Evolutionary conservation across 768 basidiomycete genomes (phyloP).

Genomic region (Tulasnella calospora): DNA sequence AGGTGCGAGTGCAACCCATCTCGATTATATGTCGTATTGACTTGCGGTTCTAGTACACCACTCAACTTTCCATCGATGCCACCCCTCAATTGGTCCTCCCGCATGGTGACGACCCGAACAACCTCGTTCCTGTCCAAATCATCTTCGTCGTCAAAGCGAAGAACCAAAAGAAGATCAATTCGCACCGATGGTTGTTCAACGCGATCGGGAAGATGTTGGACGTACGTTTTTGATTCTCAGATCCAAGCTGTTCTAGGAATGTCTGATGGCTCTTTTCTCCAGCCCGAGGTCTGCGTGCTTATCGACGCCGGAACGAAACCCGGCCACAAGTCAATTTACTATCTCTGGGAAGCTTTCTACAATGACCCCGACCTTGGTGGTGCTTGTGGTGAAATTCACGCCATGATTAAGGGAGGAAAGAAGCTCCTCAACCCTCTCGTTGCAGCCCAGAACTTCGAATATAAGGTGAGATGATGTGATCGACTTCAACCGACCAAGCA

Average conservation of each 20-base stretch:
- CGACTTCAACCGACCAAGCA: no score
- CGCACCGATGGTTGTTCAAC: conserved; percentile 94
- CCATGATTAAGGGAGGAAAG: conserved; percentile 89
- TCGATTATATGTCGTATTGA: conserved; percentile 20
- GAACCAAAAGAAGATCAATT: conserved; percentile 95
- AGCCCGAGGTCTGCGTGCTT: conserved; percentile 90
- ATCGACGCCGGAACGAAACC: conserved; percentile 97
- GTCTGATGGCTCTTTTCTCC: conserved; percentile 27
- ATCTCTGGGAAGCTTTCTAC: conserved; percentile 90
- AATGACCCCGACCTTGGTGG: conserved; percentile 74
- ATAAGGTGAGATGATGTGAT: conserved; percentile 44
- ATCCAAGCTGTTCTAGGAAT: neutral
- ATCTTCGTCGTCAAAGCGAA: conserved; percentile 89
- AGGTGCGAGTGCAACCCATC: conserved; percentile 45
- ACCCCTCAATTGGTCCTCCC: conserved; percentile 88
- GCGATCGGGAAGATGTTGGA: conserved; percentile 79
- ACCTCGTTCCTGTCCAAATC: conserved; percentile 87
- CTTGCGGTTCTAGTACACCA: conserved; percentile 68
- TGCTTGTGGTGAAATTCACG: conserved; percentile 92
- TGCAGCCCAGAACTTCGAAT: conserved; percentile 92
- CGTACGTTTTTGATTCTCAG: conserved; percentile 39
- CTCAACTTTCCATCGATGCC: conserved; percentile 88
- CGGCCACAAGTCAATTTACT: conserved; percentile 91
- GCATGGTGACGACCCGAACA: conserved; percentile 82
- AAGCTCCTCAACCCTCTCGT: conserved; percentile 89